Evolutionary conservation across 2,329 filamentous ascomycete genomes (phyloP).

Genomic region (Xylaria sp.): DNA sequence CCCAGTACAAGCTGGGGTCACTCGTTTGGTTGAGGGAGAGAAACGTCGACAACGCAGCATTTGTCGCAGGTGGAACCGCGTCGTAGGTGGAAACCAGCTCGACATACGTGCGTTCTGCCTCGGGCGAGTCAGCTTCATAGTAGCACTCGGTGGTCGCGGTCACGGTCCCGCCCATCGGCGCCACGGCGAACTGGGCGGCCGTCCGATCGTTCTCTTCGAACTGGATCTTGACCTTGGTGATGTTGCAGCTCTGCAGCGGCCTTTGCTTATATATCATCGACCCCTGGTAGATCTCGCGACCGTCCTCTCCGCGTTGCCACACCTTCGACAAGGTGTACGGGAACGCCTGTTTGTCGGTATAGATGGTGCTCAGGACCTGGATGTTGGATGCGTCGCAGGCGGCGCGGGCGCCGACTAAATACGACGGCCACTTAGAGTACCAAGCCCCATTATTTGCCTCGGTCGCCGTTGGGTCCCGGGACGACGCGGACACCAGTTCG

Average conservation of each 20-base stretch:
- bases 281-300: slow-evolving; percentile 2
- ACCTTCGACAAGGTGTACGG: slow-evolving; percentile 12
- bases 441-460: slow-evolving; percentile 11
- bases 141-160: slow-evolving; percentile 13
- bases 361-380: slow-evolving; percentile 10
- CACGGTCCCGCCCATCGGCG: slow-evolving; percentile 8
- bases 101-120: slow-evolving; percentile 8
- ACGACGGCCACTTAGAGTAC: slow-evolving; percentile 19
- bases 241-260: slow-evolving; percentile 11
- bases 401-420: slow-evolving; percentile 11
- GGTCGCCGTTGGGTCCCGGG: slow-evolving; percentile 13
- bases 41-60: not conserved
- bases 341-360: slow-evolving; percentile 13
- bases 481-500: slow-evolving; percentile 11
- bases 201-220: slow-evolving; percentile 12
- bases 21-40: slow-evolving; percentile 4
- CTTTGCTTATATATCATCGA: slow-evolving; percentile 16
- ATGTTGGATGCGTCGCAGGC: slow-evolving; percentile 8
- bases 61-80: slow-evolving; percentile 1
- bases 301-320: slow-evolving; percentile 9
- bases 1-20: slow-evolving; percentile 10
- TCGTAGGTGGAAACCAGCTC: slow-evolving; percentile 12
- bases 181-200: slow-evolving; percentile 5
- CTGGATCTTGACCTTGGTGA: slow-evolving; percentile 5
- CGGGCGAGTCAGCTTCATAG: slow-evolving; percentile 1